These are phyloP conservation scores for Bertia moriformis DNA, from an alignment of 2,329 filamentous ascomycete genomes.

Conservation along the genomic window DNA sequence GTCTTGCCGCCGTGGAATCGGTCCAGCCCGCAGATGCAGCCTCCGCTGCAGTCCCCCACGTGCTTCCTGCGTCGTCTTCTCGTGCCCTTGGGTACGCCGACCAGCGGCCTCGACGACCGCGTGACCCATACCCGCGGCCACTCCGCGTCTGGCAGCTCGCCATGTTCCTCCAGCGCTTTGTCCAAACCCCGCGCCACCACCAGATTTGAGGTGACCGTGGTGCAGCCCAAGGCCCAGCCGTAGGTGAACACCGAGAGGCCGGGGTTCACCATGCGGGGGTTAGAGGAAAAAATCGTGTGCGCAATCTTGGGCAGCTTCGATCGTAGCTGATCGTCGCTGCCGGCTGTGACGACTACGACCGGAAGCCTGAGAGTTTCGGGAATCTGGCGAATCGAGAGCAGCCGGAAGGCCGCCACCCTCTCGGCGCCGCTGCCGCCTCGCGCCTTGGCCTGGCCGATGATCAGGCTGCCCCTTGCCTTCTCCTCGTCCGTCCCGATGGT, in stretches of 20 bases:
- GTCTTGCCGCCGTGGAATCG: neutral
- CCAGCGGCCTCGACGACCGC: neutral
- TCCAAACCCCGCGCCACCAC: constrained; percentile 25
- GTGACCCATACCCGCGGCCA: neutral
- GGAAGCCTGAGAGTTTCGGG: constrained; percentile 32
- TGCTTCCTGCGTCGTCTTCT: neutral
- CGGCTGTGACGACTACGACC: constrained; percentile 35
- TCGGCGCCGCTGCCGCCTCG: constrained; percentile 26
- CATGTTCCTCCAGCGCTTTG: neutral
- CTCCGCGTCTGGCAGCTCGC: neutral
- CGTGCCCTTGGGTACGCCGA: neutral
- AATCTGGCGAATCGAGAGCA: constrained; percentile 20
- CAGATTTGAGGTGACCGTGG: constrained; percentile 59
- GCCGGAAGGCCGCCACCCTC: constrained; percentile 13
- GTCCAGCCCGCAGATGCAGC: neutral
- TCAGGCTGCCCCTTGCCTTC: no score
- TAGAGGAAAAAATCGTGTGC: constrained; percentile 35
- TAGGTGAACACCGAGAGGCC: constrained; percentile 59
- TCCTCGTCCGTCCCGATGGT: constrained; percentile 49
- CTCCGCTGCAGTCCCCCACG: neutral
- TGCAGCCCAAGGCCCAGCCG: constrained; percentile 49
- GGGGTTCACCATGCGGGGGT: constrained; percentile 15
- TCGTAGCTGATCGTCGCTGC: constrained; percentile 19
- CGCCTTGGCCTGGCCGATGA: constrained; percentile 30
- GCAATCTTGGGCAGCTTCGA: constrained; percentile 21